Evolutionary conservation across 2,329 filamentous ascomycete species (phyloP).

Genomic region (Pseudocercospora musae): DNA sequence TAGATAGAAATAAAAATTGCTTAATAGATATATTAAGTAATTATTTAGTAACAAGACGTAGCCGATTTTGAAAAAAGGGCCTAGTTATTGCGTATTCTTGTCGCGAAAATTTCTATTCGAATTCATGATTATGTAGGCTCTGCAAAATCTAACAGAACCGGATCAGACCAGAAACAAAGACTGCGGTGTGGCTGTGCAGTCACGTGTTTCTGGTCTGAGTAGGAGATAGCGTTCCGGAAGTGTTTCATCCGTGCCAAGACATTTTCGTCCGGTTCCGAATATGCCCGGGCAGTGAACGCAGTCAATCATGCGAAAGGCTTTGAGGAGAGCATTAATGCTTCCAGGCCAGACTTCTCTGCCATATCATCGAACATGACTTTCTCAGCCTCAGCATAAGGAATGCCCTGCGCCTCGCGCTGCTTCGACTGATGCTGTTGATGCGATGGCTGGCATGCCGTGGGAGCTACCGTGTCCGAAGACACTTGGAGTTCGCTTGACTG

Average conservation of each 20-base stretch:
- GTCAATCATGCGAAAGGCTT: background rate
- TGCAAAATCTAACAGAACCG: too few relatives aligned
- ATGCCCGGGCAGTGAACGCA: background rate
- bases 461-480: conserved; percentile 97
- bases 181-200: too few relatives aligned
- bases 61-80: too few relatives aligned
- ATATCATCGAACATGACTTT: background rate
- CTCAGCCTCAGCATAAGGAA: background rate
- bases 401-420: background rate
- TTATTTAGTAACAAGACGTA: too few relatives aligned
- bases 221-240: background rate
- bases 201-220: too few relatives aligned
- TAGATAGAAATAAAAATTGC: too few relatives aligned
- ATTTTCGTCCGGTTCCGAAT: background rate
- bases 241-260: background rate
- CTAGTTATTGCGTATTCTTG: too few relatives aligned
- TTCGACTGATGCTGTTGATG: conserved; percentile 78
- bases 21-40: too few relatives aligned
- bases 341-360: background rate
- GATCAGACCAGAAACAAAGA: too few relatives aligned
- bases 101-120: too few relatives aligned
- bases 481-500: conserved; percentile 94
- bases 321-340: background rate
- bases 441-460: conserved; percentile 96
- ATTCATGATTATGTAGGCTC: too few relatives aligned